phyloP scores from a whole-genome alignment of 2,329 filamentous ascomycete species.

The Sordariomycetes sp. region DNA sequence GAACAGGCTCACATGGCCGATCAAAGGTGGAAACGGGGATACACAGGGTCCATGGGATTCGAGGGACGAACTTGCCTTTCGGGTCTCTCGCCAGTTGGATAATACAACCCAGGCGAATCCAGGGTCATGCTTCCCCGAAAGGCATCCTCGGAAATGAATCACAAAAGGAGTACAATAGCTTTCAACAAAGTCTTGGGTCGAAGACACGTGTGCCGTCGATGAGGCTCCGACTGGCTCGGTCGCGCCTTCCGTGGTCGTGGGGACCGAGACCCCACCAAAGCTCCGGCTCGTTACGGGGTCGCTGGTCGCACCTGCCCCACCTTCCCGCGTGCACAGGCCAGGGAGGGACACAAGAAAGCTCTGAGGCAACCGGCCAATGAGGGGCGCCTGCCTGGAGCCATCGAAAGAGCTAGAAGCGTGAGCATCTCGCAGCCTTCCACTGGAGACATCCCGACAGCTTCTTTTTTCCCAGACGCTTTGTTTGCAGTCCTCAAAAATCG shows the following conservation, averaged over 20 bases:
- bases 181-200: no score
- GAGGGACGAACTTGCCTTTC: no score
- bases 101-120: no score
- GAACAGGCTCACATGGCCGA: no score
- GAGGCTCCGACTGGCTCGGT: not conserved
- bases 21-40: no score
- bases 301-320: not conserved
- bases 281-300: not conserved
- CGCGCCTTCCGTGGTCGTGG: not conserved
- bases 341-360: not conserved
- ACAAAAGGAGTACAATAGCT: no score
- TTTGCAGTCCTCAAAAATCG: no score
- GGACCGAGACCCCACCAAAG: not conserved
- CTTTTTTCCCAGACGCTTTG: constrained; percentile 10
- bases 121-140: no score
- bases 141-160: no score
- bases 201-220: no score
- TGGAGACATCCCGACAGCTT: constrained; percentile 13
- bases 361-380: not conserved
- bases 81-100: no score
- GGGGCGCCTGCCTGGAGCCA: constrained; percentile 12
- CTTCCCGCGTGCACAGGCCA: constrained; percentile 1
- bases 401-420: constrained; percentile 32
- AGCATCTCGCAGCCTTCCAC: constrained; percentile 10
- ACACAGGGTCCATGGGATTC: no score